Base-by-base conservation (phyloP, 257 asterid species). In the Ballota nigra region DNA sequence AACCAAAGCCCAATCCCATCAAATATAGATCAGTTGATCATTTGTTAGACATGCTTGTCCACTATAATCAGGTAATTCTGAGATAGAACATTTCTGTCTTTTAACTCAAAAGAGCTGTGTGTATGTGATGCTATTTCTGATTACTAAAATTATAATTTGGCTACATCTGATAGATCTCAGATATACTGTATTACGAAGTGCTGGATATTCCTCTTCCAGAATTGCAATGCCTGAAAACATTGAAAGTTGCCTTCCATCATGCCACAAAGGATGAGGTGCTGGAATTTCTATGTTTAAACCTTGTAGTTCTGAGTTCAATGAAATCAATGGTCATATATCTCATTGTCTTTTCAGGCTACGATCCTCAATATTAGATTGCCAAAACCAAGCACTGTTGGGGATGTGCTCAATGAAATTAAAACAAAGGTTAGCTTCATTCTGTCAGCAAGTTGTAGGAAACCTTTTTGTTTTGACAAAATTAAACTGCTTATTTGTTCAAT, bases 151-250 rank as follows among this genome's bases (percentile, higher is more conserved):
- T 38, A 41, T 34, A 26, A 49, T 23, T 49, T n/a, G 13, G 61
- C 73, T 78, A 70, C 59, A 63, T 73, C 52, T 67, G 38, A 58
- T 78, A 94, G 97, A 80, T 89, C 59, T 94, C 99, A 2, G 97
- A 94, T 86, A 84, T 89, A 71, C 80, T 94, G 71, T 94, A 94
- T 74, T 94, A 91, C 57, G 99, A 94, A 83, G 92, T 94, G 70
- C 84, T 93, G 86, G 98, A 93, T 82, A 91, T 93, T 73, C 97
- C 98, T 79, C 89, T 94, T 74, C 97, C 98, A 63, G 98, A 94
- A 82, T 83, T 91, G 75, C 97, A 94, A 77, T 86, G 98, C 80
- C 88, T 91, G 79, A 93, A 93, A 76, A 87, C 97, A 3, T 82
- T 93, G 81, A 91, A 94, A 86, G 96, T 94, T 82, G 95, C 99